phyloP scores from a whole-genome alignment of 2,329 filamentous ascomycete genomes.

The Microcyclosporella mali region DNA sequence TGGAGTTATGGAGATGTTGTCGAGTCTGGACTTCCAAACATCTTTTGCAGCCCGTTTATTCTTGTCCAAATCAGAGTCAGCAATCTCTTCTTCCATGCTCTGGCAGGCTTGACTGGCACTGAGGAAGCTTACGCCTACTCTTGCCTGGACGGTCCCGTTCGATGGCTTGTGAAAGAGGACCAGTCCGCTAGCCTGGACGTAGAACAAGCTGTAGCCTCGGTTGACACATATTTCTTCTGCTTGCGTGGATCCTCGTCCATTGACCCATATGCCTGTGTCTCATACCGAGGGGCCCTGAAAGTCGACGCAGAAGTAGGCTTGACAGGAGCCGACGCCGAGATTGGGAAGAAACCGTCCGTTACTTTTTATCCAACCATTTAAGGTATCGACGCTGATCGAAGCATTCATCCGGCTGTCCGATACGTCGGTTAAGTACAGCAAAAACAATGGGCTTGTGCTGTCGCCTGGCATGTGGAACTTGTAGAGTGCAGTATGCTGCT shows the following conservation, averaged over 20 bases:
- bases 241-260: conserved; percentile 43
- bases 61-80: conserved; percentile 56
- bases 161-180: conserved; percentile 10
- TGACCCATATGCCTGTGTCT: conserved; percentile 53
- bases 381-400: conserved; percentile 46
- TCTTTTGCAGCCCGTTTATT: conserved; percentile 38
- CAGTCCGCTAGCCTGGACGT: conserved; percentile 33
- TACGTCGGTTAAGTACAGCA: conserved; percentile 55
- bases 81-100: conserved; percentile 61
- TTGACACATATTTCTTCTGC: conserved; percentile 32
- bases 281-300: conserved; percentile 46
- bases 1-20: conserved; percentile 31
- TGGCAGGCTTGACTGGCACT: conserved; percentile 58
- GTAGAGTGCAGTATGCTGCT: conserved; percentile 54
- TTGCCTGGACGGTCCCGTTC: conserved; percentile 44
- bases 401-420: conserved; percentile 46
- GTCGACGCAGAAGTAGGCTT: conserved; percentile 55
- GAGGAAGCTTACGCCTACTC: conserved; percentile 66
- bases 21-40: conserved; percentile 35
- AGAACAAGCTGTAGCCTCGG: conserved; percentile 27
- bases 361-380: conserved; percentile 50
- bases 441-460: conserved; percentile 45
- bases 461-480: conserved; percentile 44
- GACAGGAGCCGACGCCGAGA: conserved; percentile 55
- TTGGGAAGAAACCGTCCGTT: conserved; percentile 54